Conservation (phyloP, 2,329 filamentous ascomycete species). For the Xylariaceae sp. region DNA sequence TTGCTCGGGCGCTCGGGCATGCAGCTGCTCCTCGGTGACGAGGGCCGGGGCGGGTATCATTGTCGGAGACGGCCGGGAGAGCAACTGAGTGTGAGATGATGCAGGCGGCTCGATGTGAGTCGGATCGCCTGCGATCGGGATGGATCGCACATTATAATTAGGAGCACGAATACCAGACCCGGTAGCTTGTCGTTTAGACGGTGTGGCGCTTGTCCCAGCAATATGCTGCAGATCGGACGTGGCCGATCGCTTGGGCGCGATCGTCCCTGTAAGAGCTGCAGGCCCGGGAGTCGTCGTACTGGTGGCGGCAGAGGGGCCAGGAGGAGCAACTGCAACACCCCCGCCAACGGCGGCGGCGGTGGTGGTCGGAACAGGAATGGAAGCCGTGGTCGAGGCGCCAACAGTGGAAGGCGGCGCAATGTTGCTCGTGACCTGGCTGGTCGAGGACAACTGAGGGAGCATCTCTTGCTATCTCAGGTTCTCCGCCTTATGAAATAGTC, state of each 20-base stretch:
- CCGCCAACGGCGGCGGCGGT: conserved; percentile 1
- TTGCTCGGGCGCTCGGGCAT: conserved; percentile 32
- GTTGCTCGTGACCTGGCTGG: conserved; percentile 28
- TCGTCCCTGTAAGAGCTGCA: conserved; percentile 26
- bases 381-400: conserved; percentile 23
- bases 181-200: conserved; percentile 33
- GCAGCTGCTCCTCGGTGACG: conserved; percentile 32
- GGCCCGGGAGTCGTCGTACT: conserved; percentile 23
- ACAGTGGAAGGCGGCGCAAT: conserved; percentile 26
- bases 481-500: background rate
- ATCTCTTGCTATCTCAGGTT: conserved; percentile 24
- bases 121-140: conserved; percentile 20
- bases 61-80: conserved; percentile 23
- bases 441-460: conserved; percentile 29
- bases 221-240: conserved; percentile 34
- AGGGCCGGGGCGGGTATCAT: conserved; percentile 21
- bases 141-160: conserved; percentile 19
- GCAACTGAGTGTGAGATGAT: conserved; percentile 16
- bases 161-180: conserved; percentile 22
- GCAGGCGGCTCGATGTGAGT: conserved; percentile 10
- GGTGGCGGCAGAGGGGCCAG: conserved; percentile 21
- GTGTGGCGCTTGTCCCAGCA: conserved; percentile 31
- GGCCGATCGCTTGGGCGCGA: conserved; percentile 32
- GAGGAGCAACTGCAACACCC: conserved; percentile 17
- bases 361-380: conserved; percentile 18